phyloP scores from a whole-genome alignment of 352 stramenopile genomes.

The Phytophthora crassamura region DNA sequence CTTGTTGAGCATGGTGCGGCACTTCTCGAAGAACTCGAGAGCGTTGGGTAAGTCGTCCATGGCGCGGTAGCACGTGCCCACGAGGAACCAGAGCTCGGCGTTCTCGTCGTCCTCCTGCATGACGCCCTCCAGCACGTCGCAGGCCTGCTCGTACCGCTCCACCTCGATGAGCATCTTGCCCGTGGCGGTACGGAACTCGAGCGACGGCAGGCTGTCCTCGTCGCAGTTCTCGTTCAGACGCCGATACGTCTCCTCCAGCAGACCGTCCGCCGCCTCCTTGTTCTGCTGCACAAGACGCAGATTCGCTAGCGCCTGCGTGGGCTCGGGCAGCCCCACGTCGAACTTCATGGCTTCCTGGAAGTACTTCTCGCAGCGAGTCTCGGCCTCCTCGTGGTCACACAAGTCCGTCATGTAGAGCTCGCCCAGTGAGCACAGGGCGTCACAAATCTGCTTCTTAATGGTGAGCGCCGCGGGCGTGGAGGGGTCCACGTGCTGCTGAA shows the following conservation, averaged over 20 bases:
- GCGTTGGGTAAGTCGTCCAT: conserved; percentile 84
- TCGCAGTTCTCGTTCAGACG: conserved; percentile 84
- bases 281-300: conserved; percentile 94
- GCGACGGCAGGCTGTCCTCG: conserved; percentile 75
- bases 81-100: conserved; percentile 90
- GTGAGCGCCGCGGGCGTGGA: conserved; percentile 59
- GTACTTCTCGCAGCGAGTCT: conserved; percentile 92
- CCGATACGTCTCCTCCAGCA: conserved; percentile 92
- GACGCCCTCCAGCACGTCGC: conserved; percentile 84
- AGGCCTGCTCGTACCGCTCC: conserved; percentile 82
- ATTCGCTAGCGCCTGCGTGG: conserved; percentile 95
- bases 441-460: conserved; percentile 93
- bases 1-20: conserved; percentile 77
- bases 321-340: conserved; percentile 92
- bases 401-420: conserved; percentile 99
- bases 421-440: conserved; percentile 94
- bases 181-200: conserved; percentile 87
- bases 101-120: conserved; percentile 93
- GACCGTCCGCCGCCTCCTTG: conserved; percentile 88
- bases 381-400: conserved; percentile 93
- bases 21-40: conserved; percentile 90
- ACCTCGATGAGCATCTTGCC: conserved; percentile 90
- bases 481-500: conserved; percentile 49
- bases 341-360: conserved; percentile 91
- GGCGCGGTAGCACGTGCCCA: conserved; percentile 87